Evolutionary conservation across 2,329 filamentous ascomycete species (phyloP).

Genomic region (Tolypocladium amazonense): DNA sequence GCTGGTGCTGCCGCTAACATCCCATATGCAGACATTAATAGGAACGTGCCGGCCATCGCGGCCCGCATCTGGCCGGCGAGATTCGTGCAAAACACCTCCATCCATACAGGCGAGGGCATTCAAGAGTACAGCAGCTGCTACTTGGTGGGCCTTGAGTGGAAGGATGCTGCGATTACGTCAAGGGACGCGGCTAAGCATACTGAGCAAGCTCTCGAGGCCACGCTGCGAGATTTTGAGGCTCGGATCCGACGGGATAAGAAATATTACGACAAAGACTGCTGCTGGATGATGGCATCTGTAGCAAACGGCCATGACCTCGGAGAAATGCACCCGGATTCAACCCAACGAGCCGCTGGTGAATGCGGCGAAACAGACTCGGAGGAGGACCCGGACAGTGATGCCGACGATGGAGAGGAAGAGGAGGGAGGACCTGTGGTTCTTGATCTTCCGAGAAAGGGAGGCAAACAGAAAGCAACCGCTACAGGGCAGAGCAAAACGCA

Average conservation of each 20-base stretch:
- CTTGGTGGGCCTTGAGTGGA: slow-evolving; percentile 44
- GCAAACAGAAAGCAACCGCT: background rate
- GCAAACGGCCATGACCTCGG: slow-evolving; percentile 27
- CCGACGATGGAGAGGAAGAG: slow-evolving; percentile 19
- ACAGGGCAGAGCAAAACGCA: background rate
- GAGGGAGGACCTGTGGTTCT: background rate
- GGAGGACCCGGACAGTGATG: slow-evolving; percentile 30
- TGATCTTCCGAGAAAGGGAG: background rate
- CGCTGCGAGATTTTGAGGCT: slow-evolving; percentile 36
- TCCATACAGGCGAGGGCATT: slow-evolving; percentile 10
- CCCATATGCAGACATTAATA: slow-evolving; percentile 38
- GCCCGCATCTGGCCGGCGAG: slow-evolving; percentile 53
- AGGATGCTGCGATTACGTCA: slow-evolving; percentile 11
- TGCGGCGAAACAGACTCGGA: slow-evolving; percentile 27
- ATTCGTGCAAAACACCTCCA: slow-evolving; percentile 31
- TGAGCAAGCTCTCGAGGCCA: slow-evolving; percentile 30
- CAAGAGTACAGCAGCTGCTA: slow-evolving; percentile 50
- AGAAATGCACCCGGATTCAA: slow-evolving; percentile 32
- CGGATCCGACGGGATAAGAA: slow-evolving; percentile 33
- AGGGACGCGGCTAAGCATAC: slow-evolving; percentile 31
- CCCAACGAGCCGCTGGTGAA: slow-evolving; percentile 34
- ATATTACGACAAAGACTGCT: slow-evolving; percentile 36
- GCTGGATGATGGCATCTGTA: slow-evolving; percentile 36
- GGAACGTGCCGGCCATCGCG: slow-evolving; percentile 37
- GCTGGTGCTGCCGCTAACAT: slow-evolving; percentile 9